Evolutionary conservation across 331 rosid species (phyloP).

Genomic region (Acacia pycnantha): DNA sequence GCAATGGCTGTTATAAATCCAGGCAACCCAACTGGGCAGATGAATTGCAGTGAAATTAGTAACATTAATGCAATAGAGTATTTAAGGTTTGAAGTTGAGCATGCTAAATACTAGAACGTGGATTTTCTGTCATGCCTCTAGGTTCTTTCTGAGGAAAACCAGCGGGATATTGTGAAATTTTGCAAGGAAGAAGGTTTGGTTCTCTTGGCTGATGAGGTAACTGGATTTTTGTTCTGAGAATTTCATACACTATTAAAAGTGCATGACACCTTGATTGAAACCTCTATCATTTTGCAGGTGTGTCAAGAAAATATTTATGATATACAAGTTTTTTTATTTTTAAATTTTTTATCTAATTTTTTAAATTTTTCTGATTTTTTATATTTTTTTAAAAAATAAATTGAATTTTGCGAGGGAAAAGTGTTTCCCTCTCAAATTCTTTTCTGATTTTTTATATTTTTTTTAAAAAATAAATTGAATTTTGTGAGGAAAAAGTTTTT

Average conservation of each 20-base stretch:
- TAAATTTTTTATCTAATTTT: no score
- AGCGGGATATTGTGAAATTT: slow-evolving; percentile 71
- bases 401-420: no score
- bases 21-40: slow-evolving; percentile 99
- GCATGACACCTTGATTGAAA: not conserved
- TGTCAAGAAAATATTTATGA: slow-evolving; percentile 90
- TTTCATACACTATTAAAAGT: not conserved
- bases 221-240: slow-evolving; percentile 15
- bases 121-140: slow-evolving; percentile 32
- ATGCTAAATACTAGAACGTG: slow-evolving; percentile 15
- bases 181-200: slow-evolving; percentile 87
- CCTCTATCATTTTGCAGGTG: slow-evolving; percentile 56
- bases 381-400: no score
- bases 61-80: not conserved
- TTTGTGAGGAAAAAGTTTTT: no score
- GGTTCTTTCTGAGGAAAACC: slow-evolving; percentile 92
- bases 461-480: no score
- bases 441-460: no score
- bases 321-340: no score
- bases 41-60: slow-evolving; percentile 32
- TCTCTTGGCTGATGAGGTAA: slow-evolving; percentile 97
- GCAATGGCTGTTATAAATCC: slow-evolving; percentile 97
- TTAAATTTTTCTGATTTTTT: no score
- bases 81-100: slow-evolving; percentile 2
- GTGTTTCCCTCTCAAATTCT: no score